Evolutionary conservation across 805 yeast species (phyloP), one percentile per base, ranked within the genome.

Genomic region (Lipomyces yamanashiensis): DNA sequence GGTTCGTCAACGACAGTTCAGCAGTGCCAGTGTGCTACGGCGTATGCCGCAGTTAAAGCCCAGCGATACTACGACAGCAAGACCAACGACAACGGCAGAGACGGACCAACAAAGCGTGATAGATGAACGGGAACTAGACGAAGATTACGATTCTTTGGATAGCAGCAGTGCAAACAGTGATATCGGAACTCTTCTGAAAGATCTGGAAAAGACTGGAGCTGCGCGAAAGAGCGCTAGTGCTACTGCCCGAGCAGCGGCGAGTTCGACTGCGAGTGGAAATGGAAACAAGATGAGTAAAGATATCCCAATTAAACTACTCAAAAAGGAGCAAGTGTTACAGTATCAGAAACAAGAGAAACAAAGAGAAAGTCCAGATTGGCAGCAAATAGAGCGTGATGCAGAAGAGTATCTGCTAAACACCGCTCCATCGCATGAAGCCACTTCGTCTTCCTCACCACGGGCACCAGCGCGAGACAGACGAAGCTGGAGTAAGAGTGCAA

Each of bases 401-500:
- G 57, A 53, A 19, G 57, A 53, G 33, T 53, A 53, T 41, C 39
- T 53, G 2, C 39, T 40, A 12, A 33, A 41, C 15, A 23, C 13
- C 17, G 33, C n/a, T 28, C 33, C 48, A 41, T 9, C 57, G 13
- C 57, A 53, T 21, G 17, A 33, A 8, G 12, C 48, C 3, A 34
- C 48, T 7, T 19, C 47, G 47, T n/a, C 50, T 7, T 10, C 28
- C 9, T 15, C 33, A 8, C 15, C 50, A 23, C 12, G 15, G 34
- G 13, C 50, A 8, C 13, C 49, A 7, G 19, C 13, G 13, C 41
- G 17, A n/a, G 40, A 41, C 28, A 10, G 55, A 19, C 10, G n/a
- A 7, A 53, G 48, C 28, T 55, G 61, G 60, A 58, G 49, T 41
- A 37, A 54, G 19, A 37, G 58, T 13, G 66, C 65, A 1, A 61